phyloP scores from a whole-genome alignment of 1,284 basidiomycete genomes.

The Takashimella koratensis region DNA sequence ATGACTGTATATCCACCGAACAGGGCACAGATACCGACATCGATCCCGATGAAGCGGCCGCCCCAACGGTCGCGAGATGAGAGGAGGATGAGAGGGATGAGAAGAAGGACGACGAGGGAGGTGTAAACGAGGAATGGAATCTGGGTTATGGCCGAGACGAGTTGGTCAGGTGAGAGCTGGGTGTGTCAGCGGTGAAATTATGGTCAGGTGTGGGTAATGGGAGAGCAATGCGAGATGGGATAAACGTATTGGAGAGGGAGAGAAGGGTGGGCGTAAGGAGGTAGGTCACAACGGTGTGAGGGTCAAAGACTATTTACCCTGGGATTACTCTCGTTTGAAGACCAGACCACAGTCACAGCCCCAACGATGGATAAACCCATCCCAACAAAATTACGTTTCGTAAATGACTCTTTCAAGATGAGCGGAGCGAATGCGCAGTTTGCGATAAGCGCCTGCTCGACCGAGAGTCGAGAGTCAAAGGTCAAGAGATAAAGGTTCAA shows the following conservation, averaged over 20 bases:
- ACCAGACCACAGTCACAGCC: conserved; percentile 87
- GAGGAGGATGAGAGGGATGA: conserved; percentile 57
- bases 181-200: no score
- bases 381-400: conserved; percentile 78
- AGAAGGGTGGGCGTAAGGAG: no score
- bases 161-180: conserved; percentile 59
- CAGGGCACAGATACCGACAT: conserved; percentile 61
- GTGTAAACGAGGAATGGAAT: conserved; percentile 72
- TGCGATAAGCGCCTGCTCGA: conserved; percentile 71
- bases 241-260: no score
- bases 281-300: background rate
- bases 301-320: conserved; percentile 54
- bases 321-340: conserved; percentile 63
- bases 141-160: conserved; percentile 66
- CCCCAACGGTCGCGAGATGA: conserved; percentile 64
- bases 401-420: conserved; percentile 56
- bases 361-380: conserved; percentile 75
- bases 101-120: conserved; percentile 58
- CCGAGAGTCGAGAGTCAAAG: no score
- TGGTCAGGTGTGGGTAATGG: no score
- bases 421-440: conserved; percentile 93
- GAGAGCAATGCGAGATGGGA: no score
- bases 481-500: no score
- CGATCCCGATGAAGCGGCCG: conserved; percentile 69
- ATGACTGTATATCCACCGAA: conserved; percentile 90